Percentiles rank a stretch among this genome's conserved stretches.
Evolutionary conservation across 441 rosid species (phyloP).

Genomic region (Syzygium malaccense): DNA sequence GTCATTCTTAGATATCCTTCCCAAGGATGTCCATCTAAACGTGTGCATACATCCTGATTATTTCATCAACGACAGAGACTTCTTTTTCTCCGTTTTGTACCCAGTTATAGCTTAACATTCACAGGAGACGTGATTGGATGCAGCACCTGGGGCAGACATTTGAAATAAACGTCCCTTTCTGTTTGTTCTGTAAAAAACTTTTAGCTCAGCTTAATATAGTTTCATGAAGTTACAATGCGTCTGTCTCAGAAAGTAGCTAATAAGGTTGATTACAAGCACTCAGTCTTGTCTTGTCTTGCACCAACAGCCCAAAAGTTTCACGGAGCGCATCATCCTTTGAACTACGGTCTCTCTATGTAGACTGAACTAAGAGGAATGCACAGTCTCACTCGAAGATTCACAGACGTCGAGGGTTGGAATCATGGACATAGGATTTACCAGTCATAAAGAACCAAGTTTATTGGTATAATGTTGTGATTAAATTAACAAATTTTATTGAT

Average conservation of each 20-base stretch:
- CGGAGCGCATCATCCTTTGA: background rate
- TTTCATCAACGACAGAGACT: background rate
- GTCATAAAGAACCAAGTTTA: background rate
- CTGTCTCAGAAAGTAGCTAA: background rate
- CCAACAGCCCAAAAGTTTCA: background rate
- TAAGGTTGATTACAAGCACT: background rate
- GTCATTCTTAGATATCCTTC: background rate
- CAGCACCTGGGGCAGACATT: background rate
- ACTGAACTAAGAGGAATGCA: background rate
- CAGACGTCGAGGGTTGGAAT: background rate
- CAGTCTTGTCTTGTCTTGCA: background rate
- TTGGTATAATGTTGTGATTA: background rate
- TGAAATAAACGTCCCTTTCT: background rate
- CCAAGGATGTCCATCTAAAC: background rate
- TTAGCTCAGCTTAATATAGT: background rate
- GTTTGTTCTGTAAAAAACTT: background rate
- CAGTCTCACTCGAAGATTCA: background rate
- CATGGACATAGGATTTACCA: background rate
- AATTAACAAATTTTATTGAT: background rate
- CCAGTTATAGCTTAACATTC: background rate
- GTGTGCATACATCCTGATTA: background rate
- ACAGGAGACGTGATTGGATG: background rate
- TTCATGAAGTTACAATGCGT: background rate
- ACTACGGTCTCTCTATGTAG: background rate
- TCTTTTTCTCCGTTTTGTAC: background rate